Conservation (phyloP, 2,329 filamentous ascomycete species). For the Fusarium verrucosum region DNA sequence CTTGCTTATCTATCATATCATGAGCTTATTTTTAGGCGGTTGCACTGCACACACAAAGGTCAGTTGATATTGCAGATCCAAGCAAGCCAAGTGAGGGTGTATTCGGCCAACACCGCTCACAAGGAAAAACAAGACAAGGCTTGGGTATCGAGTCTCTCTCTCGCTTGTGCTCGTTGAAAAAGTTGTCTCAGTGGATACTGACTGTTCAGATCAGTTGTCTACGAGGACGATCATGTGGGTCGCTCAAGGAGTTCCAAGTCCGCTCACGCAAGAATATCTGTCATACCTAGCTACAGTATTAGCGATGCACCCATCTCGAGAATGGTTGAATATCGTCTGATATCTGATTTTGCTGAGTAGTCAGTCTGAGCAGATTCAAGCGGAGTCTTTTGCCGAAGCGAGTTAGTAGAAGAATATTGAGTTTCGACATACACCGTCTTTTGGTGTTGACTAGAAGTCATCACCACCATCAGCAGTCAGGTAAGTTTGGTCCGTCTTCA, state of each 20-base stretch:
- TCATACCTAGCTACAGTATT: not conserved
- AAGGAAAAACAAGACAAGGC: not conserved
- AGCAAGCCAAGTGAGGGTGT: not conserved
- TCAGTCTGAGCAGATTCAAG: not conserved
- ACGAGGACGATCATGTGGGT: constrained; percentile 6
- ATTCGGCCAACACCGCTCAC: not conserved
- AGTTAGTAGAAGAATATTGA: not conserved
- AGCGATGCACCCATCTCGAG: not conserved
- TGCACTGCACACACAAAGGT: not conserved
- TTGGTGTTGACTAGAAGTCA: constrained; percentile 6
- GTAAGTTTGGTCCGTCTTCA: not conserved
- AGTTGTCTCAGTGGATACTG: constrained; percentile 5
- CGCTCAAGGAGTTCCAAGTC: constrained; percentile 23
- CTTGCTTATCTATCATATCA: constrained; percentile 3
- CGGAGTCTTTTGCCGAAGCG: not conserved
- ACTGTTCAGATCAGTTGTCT: constrained; percentile 17
- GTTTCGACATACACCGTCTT: constrained; percentile 35
- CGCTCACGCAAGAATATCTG: constrained; percentile 4
- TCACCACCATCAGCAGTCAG: not conserved
- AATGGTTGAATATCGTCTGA: not conserved
- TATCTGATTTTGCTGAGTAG: not conserved
- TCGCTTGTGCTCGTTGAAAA: constrained; percentile 8
- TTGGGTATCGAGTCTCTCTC: not conserved
- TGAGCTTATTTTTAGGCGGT: not conserved
- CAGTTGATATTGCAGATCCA: not conserved